A percentile compares a stretch with the other conserved stretches of the same genome.
Evolutionary conservation across 2,329 filamentous ascomycete genomes (phyloP).

Genomic region (Pezicula radicicola): DNA sequence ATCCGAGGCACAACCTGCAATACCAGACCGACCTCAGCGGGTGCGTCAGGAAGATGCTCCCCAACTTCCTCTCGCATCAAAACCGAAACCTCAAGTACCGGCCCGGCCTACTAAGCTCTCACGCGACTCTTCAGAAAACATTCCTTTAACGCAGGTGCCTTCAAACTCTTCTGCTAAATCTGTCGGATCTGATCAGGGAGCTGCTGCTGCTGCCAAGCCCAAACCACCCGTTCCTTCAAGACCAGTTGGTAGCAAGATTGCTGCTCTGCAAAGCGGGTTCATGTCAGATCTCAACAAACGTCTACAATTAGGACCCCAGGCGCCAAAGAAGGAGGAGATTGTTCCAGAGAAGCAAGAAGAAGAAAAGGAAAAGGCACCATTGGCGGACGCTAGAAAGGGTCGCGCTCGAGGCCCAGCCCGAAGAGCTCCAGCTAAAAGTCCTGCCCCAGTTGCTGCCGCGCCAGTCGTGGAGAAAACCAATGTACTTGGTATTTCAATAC

Average conservation of each 20-base stretch:
- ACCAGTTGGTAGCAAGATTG: conserved; percentile 81
- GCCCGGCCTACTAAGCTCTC: conserved; percentile 56
- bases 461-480: conserved; percentile 7
- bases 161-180: conserved; percentile 28
- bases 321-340: conserved; percentile 70
- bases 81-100: conserved; percentile 60
- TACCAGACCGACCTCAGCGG: conserved; percentile 24
- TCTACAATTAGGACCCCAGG: conserved; percentile 80
- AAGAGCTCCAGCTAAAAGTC: conserved; percentile 56
- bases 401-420: conserved; percentile 84
- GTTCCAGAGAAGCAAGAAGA: conserved; percentile 51
- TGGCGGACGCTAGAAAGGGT: conserved; percentile 86
- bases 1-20: conserved; percentile 22
- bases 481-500: conserved; percentile 23
- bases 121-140: conserved; percentile 32
- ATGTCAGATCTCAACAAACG: conserved; percentile 91
- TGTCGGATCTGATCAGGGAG: conserved; percentile 35
- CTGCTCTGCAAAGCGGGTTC: conserved; percentile 85
- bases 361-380: conserved; percentile 70
- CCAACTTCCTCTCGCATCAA: conserved; percentile 39
- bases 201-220: conserved; percentile 53
- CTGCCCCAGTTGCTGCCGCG: conserved; percentile 14
- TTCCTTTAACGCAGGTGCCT: conserved; percentile 18
- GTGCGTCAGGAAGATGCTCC: conserved; percentile 9
- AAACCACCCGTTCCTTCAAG: conserved; percentile 82